These are phyloP conservation scores for Murraya paniculata DNA, from an alignment of 345 rosid genomes.

Conservation along the genomic window DNA sequence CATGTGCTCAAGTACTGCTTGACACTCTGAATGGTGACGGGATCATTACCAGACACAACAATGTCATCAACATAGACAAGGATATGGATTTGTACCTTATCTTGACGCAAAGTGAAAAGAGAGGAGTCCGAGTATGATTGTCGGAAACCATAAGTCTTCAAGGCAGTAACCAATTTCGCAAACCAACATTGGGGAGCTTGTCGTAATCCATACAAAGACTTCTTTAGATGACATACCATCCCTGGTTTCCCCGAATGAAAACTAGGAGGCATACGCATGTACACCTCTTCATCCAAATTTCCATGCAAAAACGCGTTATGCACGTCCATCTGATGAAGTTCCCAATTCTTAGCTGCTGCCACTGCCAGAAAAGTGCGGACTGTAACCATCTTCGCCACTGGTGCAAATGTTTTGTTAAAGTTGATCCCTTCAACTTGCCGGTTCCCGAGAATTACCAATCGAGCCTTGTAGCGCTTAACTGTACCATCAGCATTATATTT, in stretches of 20 bases:
- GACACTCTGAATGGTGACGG: rapidly evolving
- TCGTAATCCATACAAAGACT: neutral
- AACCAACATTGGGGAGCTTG: neutral
- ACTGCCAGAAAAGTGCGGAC: neutral
- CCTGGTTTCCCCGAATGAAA: neutral
- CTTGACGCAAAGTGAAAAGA: neutral
- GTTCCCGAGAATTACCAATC: neutral
- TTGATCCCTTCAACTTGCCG: neutral
- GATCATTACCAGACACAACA: neutral
- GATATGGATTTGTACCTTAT: neutral
- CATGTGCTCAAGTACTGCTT: neutral
- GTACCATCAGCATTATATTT: no score
- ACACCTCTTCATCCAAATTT: neutral
- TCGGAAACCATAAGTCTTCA: neutral
- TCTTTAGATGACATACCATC: neutral
- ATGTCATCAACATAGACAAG: neutral
- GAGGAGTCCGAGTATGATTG: neutral
- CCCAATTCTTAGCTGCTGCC: neutral
- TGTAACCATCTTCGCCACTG: neutral
- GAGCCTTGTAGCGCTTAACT: neutral
- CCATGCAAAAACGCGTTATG: neutral
- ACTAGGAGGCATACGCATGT: neutral
- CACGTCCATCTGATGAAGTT: neutral
- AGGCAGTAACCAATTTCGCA: neutral
- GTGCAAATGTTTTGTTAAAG: neutral